A percentile compares a stretch with the other conserved stretches of the same genome.
phyloP scores from a whole-genome alignment of 2,329 filamentous ascomycete genomes.

The Cryphonectria radicalis region DNA sequence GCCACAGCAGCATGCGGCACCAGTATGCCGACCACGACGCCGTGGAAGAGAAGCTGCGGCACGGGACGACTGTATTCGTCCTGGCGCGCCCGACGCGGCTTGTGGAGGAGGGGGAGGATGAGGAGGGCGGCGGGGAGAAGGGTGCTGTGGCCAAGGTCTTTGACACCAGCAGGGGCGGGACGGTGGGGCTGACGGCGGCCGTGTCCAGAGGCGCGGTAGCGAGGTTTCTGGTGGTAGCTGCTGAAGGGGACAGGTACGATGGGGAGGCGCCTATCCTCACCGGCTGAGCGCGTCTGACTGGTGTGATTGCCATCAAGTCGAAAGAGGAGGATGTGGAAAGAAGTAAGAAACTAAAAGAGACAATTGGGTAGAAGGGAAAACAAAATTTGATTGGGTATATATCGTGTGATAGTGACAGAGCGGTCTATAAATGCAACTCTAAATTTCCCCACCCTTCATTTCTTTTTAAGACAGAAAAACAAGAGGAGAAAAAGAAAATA shows the following conservation, averaged over 20 bases:
- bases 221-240: constrained; percentile 43
- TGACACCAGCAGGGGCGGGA: constrained; percentile 38
- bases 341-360: neutral
- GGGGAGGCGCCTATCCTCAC: constrained; percentile 26
- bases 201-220: constrained; percentile 41
- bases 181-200: constrained; percentile 40
- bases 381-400: constrained; percentile 9
- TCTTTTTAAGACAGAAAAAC: neutral
- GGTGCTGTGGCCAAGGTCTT: neutral
- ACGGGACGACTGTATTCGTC: constrained; percentile 20
- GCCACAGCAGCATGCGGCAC: constrained; percentile 49
- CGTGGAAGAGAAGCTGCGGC: constrained; percentile 46
- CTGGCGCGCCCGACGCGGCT: constrained; percentile 22
- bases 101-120: constrained; percentile 5
- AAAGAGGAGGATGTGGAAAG: neutral
- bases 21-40: constrained; percentile 53
- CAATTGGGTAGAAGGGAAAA: neutral
- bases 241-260: constrained; percentile 41
- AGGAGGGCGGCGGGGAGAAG: neutral
- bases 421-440: constrained; percentile 5
- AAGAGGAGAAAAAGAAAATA: too few relatives aligned
- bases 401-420: constrained; percentile 15
- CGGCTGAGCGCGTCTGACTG: neutral
- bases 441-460: neutral
- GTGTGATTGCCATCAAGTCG: neutral